These are phyloP conservation scores for Meyerozyma smithsonii DNA, from an alignment of 1,139 yeast genomes.

Conservation along the genomic window DNA sequence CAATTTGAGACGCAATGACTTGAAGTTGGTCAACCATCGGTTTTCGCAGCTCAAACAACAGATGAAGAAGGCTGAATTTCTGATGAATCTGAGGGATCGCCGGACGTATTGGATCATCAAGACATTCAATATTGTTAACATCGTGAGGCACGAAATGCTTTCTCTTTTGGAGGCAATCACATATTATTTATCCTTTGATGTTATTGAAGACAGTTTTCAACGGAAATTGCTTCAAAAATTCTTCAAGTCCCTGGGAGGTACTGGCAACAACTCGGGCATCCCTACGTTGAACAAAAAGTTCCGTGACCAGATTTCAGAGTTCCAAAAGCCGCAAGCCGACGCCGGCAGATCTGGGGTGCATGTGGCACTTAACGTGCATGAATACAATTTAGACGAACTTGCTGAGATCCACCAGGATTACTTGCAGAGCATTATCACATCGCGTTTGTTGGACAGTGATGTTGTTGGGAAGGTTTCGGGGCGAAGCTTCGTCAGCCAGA, in stretches of 20 bases:
- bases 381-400: slow-evolving; percentile 46
- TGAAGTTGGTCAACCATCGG: slow-evolving; percentile 17
- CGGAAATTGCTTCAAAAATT: slow-evolving; percentile 21
- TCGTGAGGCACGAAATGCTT: slow-evolving; percentile 43
- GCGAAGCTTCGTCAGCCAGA: slow-evolving; percentile 38
- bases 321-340: not conserved
- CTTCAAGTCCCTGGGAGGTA: slow-evolving; percentile 13
- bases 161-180: slow-evolving; percentile 42
- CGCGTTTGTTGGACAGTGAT: slow-evolving; percentile 34
- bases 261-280: slow-evolving; percentile 5
- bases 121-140: slow-evolving; percentile 34
- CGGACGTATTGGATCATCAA: slow-evolving; percentile 25
- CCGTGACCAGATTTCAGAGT: slow-evolving; percentile 1
- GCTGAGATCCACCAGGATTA: slow-evolving; percentile 37
- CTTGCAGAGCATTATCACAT: slow-evolving; percentile 31
- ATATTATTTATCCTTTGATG: slow-evolving; percentile 42
- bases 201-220: slow-evolving; percentile 42
- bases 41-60: slow-evolving; percentile 12
- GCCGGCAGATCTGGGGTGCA: not conserved
- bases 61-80: slow-evolving; percentile 5
- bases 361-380: slow-evolving; percentile 12
- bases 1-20: slow-evolving; percentile 30
- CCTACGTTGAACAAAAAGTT: slow-evolving; percentile 9
- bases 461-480: slow-evolving; percentile 38
- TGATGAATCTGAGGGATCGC: slow-evolving; percentile 16